Percentiles rank a stretch among this genome's conserved stretches.
phyloP scores from a whole-genome alignment of 1,284 basidiomycete genomes.

The Tilletia caries region DNA sequence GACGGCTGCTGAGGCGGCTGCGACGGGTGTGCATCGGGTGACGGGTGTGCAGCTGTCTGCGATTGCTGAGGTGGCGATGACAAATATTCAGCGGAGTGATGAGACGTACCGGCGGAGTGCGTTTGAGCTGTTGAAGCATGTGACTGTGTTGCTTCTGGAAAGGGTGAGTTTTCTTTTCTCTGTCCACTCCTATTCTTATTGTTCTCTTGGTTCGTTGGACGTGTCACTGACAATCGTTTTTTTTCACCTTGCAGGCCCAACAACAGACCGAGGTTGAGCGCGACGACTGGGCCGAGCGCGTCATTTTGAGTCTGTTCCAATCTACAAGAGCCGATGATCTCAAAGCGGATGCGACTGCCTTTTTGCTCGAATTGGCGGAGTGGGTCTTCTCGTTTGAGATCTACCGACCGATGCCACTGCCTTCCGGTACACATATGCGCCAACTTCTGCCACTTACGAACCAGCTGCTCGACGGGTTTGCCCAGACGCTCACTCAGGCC shows the following conservation, averaged over 20 bases:
- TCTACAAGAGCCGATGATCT: constrained; percentile 71
- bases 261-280: constrained; percentile 60
- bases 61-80: constrained; percentile 13
- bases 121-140: constrained; percentile 8
- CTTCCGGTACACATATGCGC: constrained; percentile 58
- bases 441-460: constrained; percentile 60
- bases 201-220: too few species aligned
- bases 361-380: constrained; percentile 60
- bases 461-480: constrained; percentile 43
- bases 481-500: constrained; percentile 33
- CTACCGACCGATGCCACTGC: constrained; percentile 55
- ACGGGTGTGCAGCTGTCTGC: constrained; percentile 3
- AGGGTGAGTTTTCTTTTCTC: too few species aligned
- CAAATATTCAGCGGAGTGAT: constrained; percentile 7
- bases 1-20: constrained; percentile 8
- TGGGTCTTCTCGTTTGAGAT: constrained; percentile 68
- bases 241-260: constrained; percentile 16
- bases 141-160: neutral
- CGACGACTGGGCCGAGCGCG: constrained; percentile 69
- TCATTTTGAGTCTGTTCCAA: constrained; percentile 72
- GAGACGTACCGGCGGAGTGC: constrained; percentile 8
- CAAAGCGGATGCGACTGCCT: constrained; percentile 67
- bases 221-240: neutral
- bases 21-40: constrained; percentile 5
- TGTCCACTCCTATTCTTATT: too few species aligned